phyloP scores from a whole-genome alignment of 23 red algal species.

The Gracilaria caudata region DNA sequence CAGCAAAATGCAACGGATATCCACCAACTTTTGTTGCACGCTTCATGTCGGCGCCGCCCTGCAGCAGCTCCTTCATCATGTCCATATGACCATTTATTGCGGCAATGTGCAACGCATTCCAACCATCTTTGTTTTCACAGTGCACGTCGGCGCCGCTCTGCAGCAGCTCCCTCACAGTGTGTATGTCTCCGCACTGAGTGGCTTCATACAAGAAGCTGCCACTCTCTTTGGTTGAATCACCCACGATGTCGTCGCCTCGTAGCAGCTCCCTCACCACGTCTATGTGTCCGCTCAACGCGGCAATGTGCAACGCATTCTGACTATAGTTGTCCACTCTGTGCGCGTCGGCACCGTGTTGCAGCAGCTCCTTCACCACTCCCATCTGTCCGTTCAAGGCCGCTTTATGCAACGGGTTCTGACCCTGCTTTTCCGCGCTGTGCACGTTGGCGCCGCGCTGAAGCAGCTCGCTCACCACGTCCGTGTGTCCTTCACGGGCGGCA shows the following conservation, averaged over 20 bases:
- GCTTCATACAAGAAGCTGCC: not conserved
- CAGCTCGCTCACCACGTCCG: too few species aligned
- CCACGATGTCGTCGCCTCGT: not conserved
- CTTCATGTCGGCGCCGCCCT: not conserved
- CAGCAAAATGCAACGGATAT: not conserved
- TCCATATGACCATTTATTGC: not conserved
- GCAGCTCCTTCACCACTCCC: not conserved
- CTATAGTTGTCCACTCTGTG: not conserved
- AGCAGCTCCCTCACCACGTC: not conserved
- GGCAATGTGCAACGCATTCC: not conserved
- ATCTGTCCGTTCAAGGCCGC: not conserved
- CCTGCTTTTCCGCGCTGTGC: not conserved
- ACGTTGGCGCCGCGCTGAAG: not conserved
- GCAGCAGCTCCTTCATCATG: not conserved
- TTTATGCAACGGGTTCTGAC: not conserved
- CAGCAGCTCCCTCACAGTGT: not conserved
- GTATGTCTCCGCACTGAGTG: not conserved
- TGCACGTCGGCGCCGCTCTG: not conserved
- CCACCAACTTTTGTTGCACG: not conserved
- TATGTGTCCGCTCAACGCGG: not conserved
- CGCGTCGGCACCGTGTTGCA: not conserved
- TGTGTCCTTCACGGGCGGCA: not conserved
- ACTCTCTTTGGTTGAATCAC: not conserved
- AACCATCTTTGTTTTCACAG: not conserved
- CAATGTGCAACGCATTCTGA: not conserved